Conservation (phyloP, 331 rosid species). For the Cydonia oblonga region DNA sequence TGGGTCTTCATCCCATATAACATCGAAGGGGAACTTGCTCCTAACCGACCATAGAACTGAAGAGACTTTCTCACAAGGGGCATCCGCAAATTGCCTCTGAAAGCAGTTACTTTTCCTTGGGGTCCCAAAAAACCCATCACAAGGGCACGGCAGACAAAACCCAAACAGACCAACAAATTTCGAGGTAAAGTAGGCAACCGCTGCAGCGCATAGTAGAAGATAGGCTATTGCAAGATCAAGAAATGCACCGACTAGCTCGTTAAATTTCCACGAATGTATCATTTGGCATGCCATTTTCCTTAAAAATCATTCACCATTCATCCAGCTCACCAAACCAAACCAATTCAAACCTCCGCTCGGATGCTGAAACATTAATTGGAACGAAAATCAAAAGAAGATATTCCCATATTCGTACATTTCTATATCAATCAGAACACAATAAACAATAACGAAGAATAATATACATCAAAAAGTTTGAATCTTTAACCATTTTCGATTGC, state of each 20-base stretch:
- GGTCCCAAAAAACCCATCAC: constrained; percentile 31
- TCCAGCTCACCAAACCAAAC: not conserved
- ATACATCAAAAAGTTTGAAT: not conserved
- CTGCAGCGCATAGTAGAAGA: constrained; percentile 26
- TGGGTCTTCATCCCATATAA: constrained; percentile 9
- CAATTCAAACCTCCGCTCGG: not conserved
- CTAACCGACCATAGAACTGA: constrained; percentile 11
- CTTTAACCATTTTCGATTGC: not conserved
- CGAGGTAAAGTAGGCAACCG: constrained; percentile 25
- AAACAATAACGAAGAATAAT: not conserved
- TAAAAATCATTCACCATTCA: not conserved
- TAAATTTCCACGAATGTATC: constrained; percentile 28
- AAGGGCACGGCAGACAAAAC: constrained; percentile 29
- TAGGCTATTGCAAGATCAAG: constrained; percentile 38
- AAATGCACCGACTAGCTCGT: constrained; percentile 38
- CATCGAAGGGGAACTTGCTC: constrained; percentile 27
- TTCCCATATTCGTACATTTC: not conserved
- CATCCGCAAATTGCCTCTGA: constrained; percentile 21
- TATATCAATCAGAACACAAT: not conserved
- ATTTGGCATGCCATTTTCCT: constrained; percentile 27
- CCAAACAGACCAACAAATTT: constrained; percentile 35
- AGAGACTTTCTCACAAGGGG: constrained; percentile 20
- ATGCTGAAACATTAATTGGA: not conserved
- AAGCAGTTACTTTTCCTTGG: constrained; percentile 21
- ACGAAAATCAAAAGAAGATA: not conserved